Conservation (phyloP, 192 early-diverging fungal genomes). For the Mortierella hygrophila region DNA sequence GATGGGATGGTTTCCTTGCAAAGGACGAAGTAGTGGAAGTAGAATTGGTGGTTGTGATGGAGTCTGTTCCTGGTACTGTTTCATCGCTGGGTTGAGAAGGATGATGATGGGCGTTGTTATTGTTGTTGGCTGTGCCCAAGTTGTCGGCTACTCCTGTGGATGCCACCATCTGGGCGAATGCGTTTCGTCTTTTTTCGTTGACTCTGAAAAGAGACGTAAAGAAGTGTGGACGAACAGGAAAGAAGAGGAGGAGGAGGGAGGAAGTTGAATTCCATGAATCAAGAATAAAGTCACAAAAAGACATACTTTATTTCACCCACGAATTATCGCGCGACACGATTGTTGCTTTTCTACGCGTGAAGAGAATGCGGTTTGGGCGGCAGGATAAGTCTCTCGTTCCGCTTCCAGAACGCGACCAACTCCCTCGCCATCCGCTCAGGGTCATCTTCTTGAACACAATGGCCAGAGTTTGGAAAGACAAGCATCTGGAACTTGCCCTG, state of each 20-base stretch:
- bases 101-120: background rate
- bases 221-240: background rate
- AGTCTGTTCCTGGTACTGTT: constrained; percentile 7
- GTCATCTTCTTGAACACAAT: constrained; percentile 80
- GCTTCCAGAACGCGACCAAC: constrained; percentile 76
- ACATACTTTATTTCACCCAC: background rate
- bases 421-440: constrained; percentile 68
- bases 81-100: background rate
- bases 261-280: background rate
- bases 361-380: constrained; percentile 49
- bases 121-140: background rate
- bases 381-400: constrained; percentile 71
- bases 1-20: constrained; percentile 38
- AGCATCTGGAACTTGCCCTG: constrained; percentile 86
- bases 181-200: background rate
- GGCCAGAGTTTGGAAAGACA: constrained; percentile 76
- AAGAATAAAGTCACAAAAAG: background rate
- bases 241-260: background rate
- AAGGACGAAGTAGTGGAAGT: background rate
- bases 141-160: constrained; percentile 18
- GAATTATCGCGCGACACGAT: background rate
- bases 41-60: background rate
- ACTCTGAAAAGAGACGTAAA: background rate
- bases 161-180: constrained; percentile 31
- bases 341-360: background rate